Evolutionary conservation across 164 flowering plant species (phyloP).

Genomic region (Akebia trifoliata): DNA sequence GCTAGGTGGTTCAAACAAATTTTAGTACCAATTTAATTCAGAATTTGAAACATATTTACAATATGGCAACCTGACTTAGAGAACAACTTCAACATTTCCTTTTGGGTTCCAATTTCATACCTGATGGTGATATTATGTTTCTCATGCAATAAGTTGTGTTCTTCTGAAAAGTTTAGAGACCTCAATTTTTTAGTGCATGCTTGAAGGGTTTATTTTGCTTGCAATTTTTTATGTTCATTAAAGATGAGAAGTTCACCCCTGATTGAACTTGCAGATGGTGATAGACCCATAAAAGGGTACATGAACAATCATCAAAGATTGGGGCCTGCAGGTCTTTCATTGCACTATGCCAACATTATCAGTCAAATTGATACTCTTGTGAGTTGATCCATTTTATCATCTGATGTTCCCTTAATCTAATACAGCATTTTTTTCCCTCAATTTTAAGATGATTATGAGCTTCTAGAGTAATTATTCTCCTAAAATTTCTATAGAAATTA

Average conservation of each 20-base stretch:
- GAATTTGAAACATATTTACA: too few species aligned
- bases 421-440: not conserved
- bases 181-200: not conserved
- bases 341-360: conserved; percentile 90
- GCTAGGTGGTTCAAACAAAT: too few species aligned
- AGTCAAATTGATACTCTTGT: conserved; percentile 85
- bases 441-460: not conserved
- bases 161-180: too few species aligned
- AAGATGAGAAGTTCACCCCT: not conserved
- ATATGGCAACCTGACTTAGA: too few species aligned
- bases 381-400: conserved; percentile 28
- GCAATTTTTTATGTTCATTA: not conserved
- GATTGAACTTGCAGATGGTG: conserved; percentile 44
- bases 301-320: conserved; percentile 39
- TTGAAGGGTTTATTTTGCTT: conserved; percentile 1
- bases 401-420: not conserved
- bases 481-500: too few species aligned
- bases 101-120: too few species aligned
- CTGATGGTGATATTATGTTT: not conserved
- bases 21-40: too few species aligned
- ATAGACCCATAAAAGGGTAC: conserved; percentile 39
- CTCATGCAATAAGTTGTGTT: too few species aligned
- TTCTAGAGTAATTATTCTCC: not conserved
- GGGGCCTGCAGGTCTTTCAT: conserved; percentile 88
- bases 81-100: too few species aligned